phyloP scores from a whole-genome alignment of 1,139 yeast genomes.

The Scheffersomyces quercinus region DNA sequence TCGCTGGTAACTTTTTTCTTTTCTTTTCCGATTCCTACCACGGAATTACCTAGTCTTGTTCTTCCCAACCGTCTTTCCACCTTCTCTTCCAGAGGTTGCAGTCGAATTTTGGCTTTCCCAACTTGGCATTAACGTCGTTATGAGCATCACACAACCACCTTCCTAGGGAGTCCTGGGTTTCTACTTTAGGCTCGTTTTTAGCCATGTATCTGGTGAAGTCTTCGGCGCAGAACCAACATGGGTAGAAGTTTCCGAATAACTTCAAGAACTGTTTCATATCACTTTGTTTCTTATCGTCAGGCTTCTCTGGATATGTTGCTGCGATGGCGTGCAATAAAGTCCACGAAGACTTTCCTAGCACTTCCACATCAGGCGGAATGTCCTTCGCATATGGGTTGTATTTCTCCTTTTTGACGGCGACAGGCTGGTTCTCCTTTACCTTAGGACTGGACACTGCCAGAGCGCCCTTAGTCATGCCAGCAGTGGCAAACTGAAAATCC shows the following conservation, averaged over 20 bases:
- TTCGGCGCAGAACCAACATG: slow-evolving; percentile 92
- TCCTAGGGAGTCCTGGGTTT: slow-evolving; percentile 77
- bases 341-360: slow-evolving; percentile 88
- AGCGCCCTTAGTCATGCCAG: slow-evolving; percentile 21
- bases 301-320: slow-evolving; percentile 79
- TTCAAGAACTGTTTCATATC: slow-evolving; percentile 72
- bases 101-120: slow-evolving; percentile 84
- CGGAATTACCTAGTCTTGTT: slow-evolving; percentile 7
- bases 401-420: slow-evolving; percentile 9
- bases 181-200: slow-evolving; percentile 64
- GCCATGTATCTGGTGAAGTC: slow-evolving; percentile 72
- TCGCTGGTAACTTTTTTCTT: neutral
- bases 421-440: slow-evolving; percentile 3
- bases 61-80: slow-evolving; percentile 84
- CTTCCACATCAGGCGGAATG: slow-evolving; percentile 86
- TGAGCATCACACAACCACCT: slow-evolving; percentile 95
- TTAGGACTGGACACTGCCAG: slow-evolving; percentile 3
- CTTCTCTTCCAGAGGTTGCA: slow-evolving; percentile 89
- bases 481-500: slow-evolving; percentile 70
- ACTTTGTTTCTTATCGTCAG: slow-evolving; percentile 59
- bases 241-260: slow-evolving; percentile 79
- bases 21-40: slow-evolving; percentile 1
- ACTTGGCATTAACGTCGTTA: slow-evolving; percentile 79
- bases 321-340: slow-evolving; percentile 88
- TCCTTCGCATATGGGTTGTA: slow-evolving; percentile 35